Base-by-base conservation (phyloP, 2,329 filamentous ascomycete genomes). In the Grosmannia penicillata region DNA sequence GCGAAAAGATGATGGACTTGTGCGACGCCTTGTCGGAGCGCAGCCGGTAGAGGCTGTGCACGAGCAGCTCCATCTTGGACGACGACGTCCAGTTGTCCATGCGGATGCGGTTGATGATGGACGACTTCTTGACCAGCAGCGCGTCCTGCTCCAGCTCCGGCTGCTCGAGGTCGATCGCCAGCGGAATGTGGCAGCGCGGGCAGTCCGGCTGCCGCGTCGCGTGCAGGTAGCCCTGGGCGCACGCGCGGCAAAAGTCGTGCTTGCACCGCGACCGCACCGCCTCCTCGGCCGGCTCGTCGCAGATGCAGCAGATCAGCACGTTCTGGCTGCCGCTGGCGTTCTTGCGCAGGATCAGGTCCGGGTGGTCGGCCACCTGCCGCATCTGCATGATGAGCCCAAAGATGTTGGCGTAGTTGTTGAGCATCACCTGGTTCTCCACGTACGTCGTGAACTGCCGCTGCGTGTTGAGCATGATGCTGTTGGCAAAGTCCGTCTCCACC, bases 311-410 rank as follows among this genome's bases (percentile, higher is more conserved):
- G 30, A 94, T 78, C 26, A 94, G 65, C 11, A 94, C 69, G 46
- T 96, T 95, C 57, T 94, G 85, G 3, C 87, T 87, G 38, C 82
- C 83, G 48, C 86, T 77, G 3, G 71, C 72, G 45, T 89, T 75
- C 61, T 91, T 95, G 63, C 89, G 93, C 44, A 96, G 61, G 35
- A 98, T 82, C 26, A 98, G 61, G 59, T 98, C 91, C 0, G 91
- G 91, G 54, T 98, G 91, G 48, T 98, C 91, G 8, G 91, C 86
- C 21, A 95, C 84, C 61, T 98, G 91, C 39, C 91, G 81, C 89
- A 98, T 96, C 58, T 94, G 87, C 85, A 96, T 96, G 53, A 98
- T 95, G 39, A 98, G 70, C 53, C 87, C 89, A 51, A 98, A 98
- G 47, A 98, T 96, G 56, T 98, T 98, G 62, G 91, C 91, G 49